Conservation (phyloP, 164 flowering plant genomes). For the grape (Vitis vinifera) region DNA sequence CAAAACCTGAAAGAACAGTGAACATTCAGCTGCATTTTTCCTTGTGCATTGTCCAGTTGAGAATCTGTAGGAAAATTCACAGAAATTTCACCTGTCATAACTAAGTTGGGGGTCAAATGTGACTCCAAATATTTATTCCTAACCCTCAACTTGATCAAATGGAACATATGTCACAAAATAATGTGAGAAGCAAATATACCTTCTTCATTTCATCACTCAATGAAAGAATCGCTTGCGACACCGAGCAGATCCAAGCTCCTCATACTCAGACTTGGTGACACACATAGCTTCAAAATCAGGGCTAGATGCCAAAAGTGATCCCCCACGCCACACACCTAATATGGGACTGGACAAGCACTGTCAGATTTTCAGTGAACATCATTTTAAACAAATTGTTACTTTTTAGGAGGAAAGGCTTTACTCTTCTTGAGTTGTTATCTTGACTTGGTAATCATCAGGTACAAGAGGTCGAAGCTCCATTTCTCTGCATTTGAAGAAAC, state of each 20-base stretch:
- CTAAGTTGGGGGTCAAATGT: too few relatives aligned
- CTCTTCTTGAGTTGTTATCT: conserved; percentile 93
- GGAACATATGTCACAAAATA: too few relatives aligned
- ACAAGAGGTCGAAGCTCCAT: conserved; percentile 96
- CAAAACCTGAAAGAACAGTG: too few relatives aligned
- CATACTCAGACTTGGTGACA: conserved; percentile 89
- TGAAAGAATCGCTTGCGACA: conserved; percentile 82
- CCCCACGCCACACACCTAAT: conserved; percentile 95
- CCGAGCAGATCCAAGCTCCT: conserved; percentile 91
- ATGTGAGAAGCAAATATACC: not conserved
- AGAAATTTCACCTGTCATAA: too few relatives aligned
- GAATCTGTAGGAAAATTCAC: too few relatives aligned
- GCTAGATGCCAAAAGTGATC: conserved; percentile 94
- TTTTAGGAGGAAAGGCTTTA: conserved; percentile 25
- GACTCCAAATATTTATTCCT: too few relatives aligned
- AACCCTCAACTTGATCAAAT: too few relatives aligned
- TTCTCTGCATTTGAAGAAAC: conserved; percentile 45
- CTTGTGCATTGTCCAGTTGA: too few relatives aligned
- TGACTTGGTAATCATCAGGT: conserved; percentile 78
- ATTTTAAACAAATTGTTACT: not conserved
- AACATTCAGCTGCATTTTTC: too few relatives aligned
- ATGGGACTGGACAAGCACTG: conserved; percentile 67
- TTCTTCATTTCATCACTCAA: conserved; percentile 22
- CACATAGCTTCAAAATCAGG: conserved; percentile 95
- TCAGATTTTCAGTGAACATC: not conserved